Base-by-base conservation (phyloP, 306 rosid species). In the Castanea sativa region DNA sequence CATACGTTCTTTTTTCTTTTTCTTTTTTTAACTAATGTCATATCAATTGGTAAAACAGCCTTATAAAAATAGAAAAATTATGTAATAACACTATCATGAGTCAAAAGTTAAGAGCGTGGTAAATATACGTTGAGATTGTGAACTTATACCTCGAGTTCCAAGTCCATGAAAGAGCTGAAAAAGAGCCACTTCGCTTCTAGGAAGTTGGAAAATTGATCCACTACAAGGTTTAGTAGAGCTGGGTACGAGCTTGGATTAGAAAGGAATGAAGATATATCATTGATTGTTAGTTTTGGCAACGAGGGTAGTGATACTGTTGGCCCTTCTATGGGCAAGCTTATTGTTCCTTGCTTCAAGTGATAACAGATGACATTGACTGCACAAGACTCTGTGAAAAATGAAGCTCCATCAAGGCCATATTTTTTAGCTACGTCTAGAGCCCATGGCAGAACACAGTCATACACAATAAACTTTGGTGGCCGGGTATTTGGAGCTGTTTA, bases 361-460 rank as follows among this genome's bases (percentile, higher is more conserved):
- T 60, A 53, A n/a, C 53, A 65, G 21, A 77, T 77, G 14, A 19
- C 20, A 3, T 19, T 83, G 9, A 78, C 33, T 2, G 80, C 67
- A 19, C 77, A 58, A 1, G 80, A 69, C 14, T 77, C 82, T 1
- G 88, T 77, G 53, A 77, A 80, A 45, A 85, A 55, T 0, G 85
- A 77, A 32, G 80, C 88, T 63, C 65, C 76, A 6, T 45, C 57
- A 2, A 85, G 41, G 16, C 83, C 88, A 13, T 35, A 74, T 2
- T 70, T 57, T 55, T 57, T 71, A 19, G 88, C 85, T 2, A 81
- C 65, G 8, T 78, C 83, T 55, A 81, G 56, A 61, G 68, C 75
- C 85, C 83, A 78, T 16, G 85, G 85, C 74, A 78, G 69, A 2
- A 38, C 25, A 0, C 75, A 69, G 73, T 85, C 83, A 23, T 78